Evolutionary conservation across 139 green algal species (phyloP), one percentile per base, ranked within the genome.

Genomic region (Microglena sp.): DNA sequence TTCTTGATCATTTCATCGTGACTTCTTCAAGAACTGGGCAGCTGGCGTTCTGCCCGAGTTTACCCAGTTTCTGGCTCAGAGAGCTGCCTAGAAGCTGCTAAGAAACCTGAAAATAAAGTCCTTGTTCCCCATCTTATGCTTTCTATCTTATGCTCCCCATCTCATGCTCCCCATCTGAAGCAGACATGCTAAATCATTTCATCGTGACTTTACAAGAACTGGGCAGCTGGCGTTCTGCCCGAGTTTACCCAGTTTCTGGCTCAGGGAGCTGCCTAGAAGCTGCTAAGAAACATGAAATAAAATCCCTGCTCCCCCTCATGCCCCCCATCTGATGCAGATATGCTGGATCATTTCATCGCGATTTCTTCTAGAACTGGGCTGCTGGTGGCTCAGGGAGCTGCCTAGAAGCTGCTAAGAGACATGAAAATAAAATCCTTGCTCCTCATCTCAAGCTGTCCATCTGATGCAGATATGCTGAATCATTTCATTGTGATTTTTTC

Each of bases 11-110:
- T 84, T 77, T 64, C 77, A 84, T 55, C 66, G 81, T 3, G 81
- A 84, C 65, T 87, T 84, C 44, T 87, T 87, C 66, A 40, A 27
- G 5, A 84, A 83, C 75, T 84, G 68, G 69, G 67, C 72, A 29
- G 66, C 68, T 27, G 81, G 81, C 0, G 68, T 83, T 1, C 69
- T 72, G 0, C 77, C 81, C 31, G 81, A 84, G 66, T n/a, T n/a
- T n/a, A n/a, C n/a, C n/a, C n/a, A n/a, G n/a, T n/a, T n/a, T n/a
- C n/a, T n/a, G n/a, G n/a, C n/a, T n/a, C n/a, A n/a, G n/a, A n/a
- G n/a, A n/a, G n/a, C n/a, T n/a, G n/a, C n/a, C n/a, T n/a, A n/a
- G n/a, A n/a, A n/a, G n/a, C n/a, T n/a, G n/a, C n/a, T n/a, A n/a
- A n/a, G n/a, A n/a, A n/a, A n/a, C n/a, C n/a, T n/a, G n/a, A n/a